phyloP scores from a whole-genome alignment of 2,329 filamentous ascomycete species.

The Trichoderma harzianum region DNA sequence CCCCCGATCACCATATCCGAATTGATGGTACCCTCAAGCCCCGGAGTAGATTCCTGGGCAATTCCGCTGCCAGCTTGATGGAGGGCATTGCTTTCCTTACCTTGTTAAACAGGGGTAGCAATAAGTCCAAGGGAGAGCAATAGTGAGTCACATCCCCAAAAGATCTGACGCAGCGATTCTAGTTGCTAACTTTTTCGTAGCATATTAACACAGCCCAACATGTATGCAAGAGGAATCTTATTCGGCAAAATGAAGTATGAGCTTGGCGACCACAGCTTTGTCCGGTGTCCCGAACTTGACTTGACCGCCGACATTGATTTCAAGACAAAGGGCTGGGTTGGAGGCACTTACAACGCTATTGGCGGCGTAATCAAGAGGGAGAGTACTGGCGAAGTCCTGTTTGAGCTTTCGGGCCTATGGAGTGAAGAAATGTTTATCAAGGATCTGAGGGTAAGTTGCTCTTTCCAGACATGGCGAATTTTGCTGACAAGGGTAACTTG shows the following conservation, averaged over 20 bases:
- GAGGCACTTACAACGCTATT: conserved; percentile 94
- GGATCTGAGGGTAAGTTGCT: conserved; percentile 63
- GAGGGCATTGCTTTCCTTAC: conserved; percentile 88
- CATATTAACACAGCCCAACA: conserved; percentile 94
- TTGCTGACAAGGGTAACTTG: background rate
- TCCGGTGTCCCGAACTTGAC: conserved; percentile 84
- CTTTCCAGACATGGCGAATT: background rate
- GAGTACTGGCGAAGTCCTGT: conserved; percentile 80
- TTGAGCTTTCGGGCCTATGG: conserved; percentile 89
- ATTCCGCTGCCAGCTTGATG: conserved; percentile 97
- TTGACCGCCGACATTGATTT: conserved; percentile 92
- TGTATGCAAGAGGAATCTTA: conserved; percentile 95
- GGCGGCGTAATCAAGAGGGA: conserved; percentile 88
- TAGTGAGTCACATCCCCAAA: conserved; percentile 60
- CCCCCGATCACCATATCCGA: conserved; percentile 85
- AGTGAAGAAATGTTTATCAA: conserved; percentile 93
- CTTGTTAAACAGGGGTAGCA: conserved; percentile 71
- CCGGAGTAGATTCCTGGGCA: conserved; percentile 89
- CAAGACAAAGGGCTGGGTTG: conserved; percentile 97
- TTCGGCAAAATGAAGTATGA: conserved; percentile 99
- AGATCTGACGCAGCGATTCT: conserved; percentile 10
- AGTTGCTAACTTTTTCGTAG: conserved; percentile 40
- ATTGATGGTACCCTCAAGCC: conserved; percentile 96
- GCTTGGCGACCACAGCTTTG: conserved; percentile 90
- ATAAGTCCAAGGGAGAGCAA: conserved; percentile 68